A percentile compares a stretch with the other conserved stretches of the same genome.
phyloP scores from a whole-genome alignment of 257 asterid genomes.

The Nicotiana obtusifolia region DNA sequence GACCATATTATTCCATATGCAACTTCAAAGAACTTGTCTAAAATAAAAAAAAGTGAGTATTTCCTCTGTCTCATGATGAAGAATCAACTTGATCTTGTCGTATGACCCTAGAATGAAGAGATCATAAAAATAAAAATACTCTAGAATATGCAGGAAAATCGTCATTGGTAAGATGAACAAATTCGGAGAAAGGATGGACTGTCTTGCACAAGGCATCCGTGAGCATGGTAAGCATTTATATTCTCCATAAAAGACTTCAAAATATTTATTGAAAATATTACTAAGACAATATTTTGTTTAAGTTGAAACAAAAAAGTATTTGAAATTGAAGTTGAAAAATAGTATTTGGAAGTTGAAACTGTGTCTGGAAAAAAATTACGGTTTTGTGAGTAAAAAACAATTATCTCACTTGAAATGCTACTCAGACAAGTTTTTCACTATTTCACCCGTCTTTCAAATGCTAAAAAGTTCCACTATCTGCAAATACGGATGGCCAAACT shows the following conservation, averaged over 20 bases:
- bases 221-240: slow-evolving; percentile 29
- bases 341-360: neutral
- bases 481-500: neutral
- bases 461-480: neutral
- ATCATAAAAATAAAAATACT: neutral
- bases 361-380: neutral
- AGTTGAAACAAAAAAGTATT: neutral
- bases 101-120: slow-evolving; percentile 16
- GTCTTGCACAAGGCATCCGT: slow-evolving; percentile 37
- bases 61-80: neutral
- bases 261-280: neutral
- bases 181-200: slow-evolving; percentile 31
- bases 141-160: slow-evolving; percentile 8
- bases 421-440: neutral
- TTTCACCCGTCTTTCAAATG: neutral
- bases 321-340: neutral
- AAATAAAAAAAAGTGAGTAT: neutral
- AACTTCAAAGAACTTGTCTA: neutral
- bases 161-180: slow-evolving; percentile 30
- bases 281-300: neutral
- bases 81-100: neutral
- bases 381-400: neutral
- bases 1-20: neutral
- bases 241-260: neutral
- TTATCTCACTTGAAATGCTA: neutral